A percentile compares a stretch with the other conserved stretches of the same genome.
phyloP scores from a whole-genome alignment of 2,329 filamentous ascomycete genomes.

The Colletotrichum phormii region DNA sequence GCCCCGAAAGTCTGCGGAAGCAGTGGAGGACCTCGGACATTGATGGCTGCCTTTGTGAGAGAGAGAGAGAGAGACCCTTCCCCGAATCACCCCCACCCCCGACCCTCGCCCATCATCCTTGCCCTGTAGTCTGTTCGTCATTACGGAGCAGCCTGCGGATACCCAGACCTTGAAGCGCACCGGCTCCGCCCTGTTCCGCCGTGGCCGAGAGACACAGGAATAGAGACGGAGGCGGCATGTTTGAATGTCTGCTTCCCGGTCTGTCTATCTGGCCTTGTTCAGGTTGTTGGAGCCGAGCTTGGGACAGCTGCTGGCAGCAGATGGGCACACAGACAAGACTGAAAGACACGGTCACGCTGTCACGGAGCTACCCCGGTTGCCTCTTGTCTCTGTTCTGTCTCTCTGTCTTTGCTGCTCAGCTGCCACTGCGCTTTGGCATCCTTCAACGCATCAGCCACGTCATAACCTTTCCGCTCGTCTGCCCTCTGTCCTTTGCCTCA shows the following conservation, averaged over 20 bases:
- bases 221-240: neutral
- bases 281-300: neutral
- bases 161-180: neutral
- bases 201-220: neutral
- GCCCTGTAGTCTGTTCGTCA: neutral
- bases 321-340: neutral
- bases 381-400: neutral
- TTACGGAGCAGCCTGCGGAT: slow-evolving; percentile 6
- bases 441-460: slow-evolving; percentile 33
- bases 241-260: neutral
- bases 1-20: slow-evolving; percentile 19
- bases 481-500: neutral
- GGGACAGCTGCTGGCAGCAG: slow-evolving; percentile 14
- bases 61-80: slow-evolving; percentile 22
- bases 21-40: slow-evolving; percentile 32
- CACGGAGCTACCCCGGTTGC: neutral
- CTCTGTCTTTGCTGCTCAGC: neutral
- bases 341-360: neutral
- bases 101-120: neutral
- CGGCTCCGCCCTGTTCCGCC: slow-evolving; percentile 3
- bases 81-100: neutral
- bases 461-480: slow-evolving; percentile 12
- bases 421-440: slow-evolving; percentile 23
- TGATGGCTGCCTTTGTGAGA: slow-evolving; percentile 44
- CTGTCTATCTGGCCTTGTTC: neutral